phyloP scores from a whole-genome alignment of 768 basidiomycete species.

The Paxillus ammoniavirescens region DNA sequence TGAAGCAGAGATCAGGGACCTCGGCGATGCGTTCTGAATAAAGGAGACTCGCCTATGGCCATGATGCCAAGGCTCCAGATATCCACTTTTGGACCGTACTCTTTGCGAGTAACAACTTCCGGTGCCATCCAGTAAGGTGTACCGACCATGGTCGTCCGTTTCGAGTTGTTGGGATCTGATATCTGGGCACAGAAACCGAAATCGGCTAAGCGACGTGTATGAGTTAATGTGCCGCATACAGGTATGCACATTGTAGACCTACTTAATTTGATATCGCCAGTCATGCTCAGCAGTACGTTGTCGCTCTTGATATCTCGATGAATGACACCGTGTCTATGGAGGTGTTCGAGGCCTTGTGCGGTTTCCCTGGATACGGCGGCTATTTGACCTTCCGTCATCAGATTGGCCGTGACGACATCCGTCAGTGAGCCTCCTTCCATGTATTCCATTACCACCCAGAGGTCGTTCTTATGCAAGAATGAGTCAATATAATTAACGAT shows the following conservation, averaged over 20 bases:
- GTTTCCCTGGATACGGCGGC: conserved; percentile 95
- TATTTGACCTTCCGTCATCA: conserved; percentile 99
- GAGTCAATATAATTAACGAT: conserved; percentile 99
- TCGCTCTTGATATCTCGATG: conserved; percentile 99
- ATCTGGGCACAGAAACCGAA: conserved; percentile 99
- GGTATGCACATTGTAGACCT: conserved; percentile 35
- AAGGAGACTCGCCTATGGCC: conserved; percentile 70
- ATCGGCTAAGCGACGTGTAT: conserved; percentile 59
- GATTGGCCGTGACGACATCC: conserved; percentile 83
- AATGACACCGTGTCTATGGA: conserved; percentile 95
- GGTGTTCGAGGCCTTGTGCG: conserved; percentile 88
- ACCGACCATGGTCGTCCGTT: conserved; percentile 97
- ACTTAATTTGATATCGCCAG: conserved; percentile 98
- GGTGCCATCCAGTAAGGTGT: conserved; percentile 99
- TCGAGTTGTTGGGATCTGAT: conserved; percentile 83
- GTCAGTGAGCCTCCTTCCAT: conserved; percentile 97
- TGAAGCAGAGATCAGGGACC: conserved; percentile 5
- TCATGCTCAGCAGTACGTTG: conserved; percentile 89
- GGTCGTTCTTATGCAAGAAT: conserved; percentile 94
- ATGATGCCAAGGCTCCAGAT: conserved; percentile 97
- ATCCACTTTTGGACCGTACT: conserved; percentile 98
- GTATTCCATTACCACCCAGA: conserved; percentile 99
- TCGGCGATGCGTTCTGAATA: not conserved
- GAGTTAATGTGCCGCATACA: not conserved
- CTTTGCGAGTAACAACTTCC: conserved; percentile 95